phyloP scores from a whole-genome alignment of 352 stramenopile species.

The Phytophthora cajani region DNA sequence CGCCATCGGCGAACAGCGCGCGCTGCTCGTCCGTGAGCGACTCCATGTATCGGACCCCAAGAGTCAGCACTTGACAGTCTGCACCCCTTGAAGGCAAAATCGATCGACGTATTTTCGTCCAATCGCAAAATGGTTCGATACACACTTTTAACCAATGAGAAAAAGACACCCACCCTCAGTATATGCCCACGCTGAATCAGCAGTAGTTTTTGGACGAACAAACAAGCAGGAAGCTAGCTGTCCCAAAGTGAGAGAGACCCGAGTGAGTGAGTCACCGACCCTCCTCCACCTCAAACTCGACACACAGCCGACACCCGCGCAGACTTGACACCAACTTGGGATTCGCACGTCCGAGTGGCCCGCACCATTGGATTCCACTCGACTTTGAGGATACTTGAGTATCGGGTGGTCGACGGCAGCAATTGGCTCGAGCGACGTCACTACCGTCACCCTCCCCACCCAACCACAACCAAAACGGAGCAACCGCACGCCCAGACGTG shows the following conservation, averaged over 20 bases:
- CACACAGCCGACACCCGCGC: conserved; percentile 9
- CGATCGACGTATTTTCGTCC: conserved; percentile 19
- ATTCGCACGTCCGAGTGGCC: conserved; percentile 4
- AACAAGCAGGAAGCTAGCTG: conserved; percentile 1
- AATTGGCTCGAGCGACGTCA: conserved; percentile 18
- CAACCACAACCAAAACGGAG: not conserved
- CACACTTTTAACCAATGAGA: conserved; percentile 26
- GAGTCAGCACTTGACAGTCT: conserved; percentile 23
- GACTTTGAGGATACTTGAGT: conserved; percentile 22
- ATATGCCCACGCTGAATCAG: conserved; percentile 25
- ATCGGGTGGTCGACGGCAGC: conserved; percentile 30
- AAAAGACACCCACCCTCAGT: not conserved
- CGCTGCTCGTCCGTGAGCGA: conserved; percentile 77
- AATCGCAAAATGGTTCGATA: not conserved
- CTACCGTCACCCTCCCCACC: conserved; percentile 1
- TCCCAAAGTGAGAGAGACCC: conserved; percentile 5
- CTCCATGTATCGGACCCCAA: conserved; percentile 57
- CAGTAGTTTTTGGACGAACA: conserved; percentile 26
- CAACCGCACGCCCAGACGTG: not conserved
- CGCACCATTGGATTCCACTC: conserved; percentile 6
- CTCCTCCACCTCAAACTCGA: conserved; percentile 22
- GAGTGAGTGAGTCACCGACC: conserved; percentile 10
- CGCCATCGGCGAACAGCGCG: conserved; percentile 63
- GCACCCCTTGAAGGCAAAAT: conserved; percentile 29
- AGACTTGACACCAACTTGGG: conserved; percentile 19